Evolutionary conservation across 2,329 filamentous ascomycete species (phyloP), one percentile per base, ranked within the genome.

Genomic region (Fusarium cicatricum): DNA sequence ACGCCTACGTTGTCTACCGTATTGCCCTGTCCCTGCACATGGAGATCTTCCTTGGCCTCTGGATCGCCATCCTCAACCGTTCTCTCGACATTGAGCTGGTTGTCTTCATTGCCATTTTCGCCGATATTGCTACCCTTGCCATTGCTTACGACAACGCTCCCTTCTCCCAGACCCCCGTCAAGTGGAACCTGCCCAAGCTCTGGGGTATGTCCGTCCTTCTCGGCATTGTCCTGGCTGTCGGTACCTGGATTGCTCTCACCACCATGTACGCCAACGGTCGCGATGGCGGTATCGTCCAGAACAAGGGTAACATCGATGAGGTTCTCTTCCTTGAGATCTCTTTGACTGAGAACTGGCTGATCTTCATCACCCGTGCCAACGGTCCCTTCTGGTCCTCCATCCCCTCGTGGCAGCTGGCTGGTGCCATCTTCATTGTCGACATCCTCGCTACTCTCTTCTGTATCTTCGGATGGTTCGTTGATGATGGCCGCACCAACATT

Each of bases 121-220:
- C 92, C 55, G 92, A 97, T 78, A 91, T 96, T 67, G 92, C 92
- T 58, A 97, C 92, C 60, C 83, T 97, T 47, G 91, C 92, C 65
- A 96, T 97, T 72, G 92, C 92, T 64, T 97, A 96, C 78, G 92
- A 97, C 75, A 96, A 95, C 73, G 92, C 92, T 45, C 91, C 91
- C 14, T 96, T 87, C 82, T 92, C 90, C 61, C 90, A 88, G 79
- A 87, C 85, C 11, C 92, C 92, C 33, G 92, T 96, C 76, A 96
- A 96, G 81, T 97, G 92, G 92, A 96, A 97, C 79, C 82, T 95
- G 56, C 92, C 91, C 70, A 94, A 93, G 82, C 87, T 96, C 41
- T 97, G 92, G 92, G 92, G 91, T 69, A 94, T 95, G 87, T 93
- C 91, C 29, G 85, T 96, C 59, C 82, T 94, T 15, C 87, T 96